These are phyloP conservation scores for Trametes cingulata DNA, from an alignment of 768 basidiomycete species.

Conservation along the genomic window DNA sequence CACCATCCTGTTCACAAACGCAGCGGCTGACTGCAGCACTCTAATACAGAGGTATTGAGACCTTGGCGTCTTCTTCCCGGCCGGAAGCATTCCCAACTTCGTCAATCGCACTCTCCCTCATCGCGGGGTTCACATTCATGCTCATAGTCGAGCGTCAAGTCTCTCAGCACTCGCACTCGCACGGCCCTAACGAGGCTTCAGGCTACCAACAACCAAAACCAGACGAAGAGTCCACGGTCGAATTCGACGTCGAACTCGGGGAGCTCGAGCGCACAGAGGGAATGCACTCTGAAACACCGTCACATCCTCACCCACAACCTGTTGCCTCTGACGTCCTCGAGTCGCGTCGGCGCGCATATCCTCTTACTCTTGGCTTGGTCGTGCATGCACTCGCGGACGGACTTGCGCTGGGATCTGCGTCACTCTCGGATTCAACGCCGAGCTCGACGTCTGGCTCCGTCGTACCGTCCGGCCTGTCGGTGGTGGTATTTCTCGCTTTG, in stretches of 20 bases:
- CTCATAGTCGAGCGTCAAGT: slow-evolving; percentile 67
- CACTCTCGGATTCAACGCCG: slow-evolving; percentile 35
- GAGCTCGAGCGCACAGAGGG: slow-evolving; percentile 52
- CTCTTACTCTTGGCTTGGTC: slow-evolving; percentile 83
- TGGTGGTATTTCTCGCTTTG: slow-evolving; percentile 89
- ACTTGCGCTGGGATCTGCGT: slow-evolving; percentile 84
- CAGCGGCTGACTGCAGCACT: too few relatives aligned
- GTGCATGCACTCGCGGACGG: slow-evolving; percentile 92
- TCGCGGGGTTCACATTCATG: slow-evolving; percentile 64
- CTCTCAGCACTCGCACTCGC: slow-evolving; percentile 49
- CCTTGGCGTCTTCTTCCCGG: neutral
- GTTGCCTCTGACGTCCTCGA: slow-evolving; percentile 16
- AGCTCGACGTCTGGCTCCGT: slow-evolving; percentile 32
- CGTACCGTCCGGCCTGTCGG: slow-evolving; percentile 49
- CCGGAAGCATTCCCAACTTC: slow-evolving; percentile 44
- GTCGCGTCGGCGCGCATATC: slow-evolving; percentile 49
- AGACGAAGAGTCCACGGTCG: slow-evolving; percentile 35
- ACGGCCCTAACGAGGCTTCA: slow-evolving; percentile 15
- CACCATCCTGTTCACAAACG: neutral
- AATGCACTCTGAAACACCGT: neutral
- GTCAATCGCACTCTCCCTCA: slow-evolving; percentile 61
- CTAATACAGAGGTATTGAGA: slow-evolving; percentile 10
- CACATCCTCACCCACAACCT: neutral
- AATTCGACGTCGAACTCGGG: slow-evolving; percentile 65
- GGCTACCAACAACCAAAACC: slow-evolving; percentile 28